Conservation (phyloP, 2,329 filamentous ascomycete species). For the Talaromyces funiculosus region DNA sequence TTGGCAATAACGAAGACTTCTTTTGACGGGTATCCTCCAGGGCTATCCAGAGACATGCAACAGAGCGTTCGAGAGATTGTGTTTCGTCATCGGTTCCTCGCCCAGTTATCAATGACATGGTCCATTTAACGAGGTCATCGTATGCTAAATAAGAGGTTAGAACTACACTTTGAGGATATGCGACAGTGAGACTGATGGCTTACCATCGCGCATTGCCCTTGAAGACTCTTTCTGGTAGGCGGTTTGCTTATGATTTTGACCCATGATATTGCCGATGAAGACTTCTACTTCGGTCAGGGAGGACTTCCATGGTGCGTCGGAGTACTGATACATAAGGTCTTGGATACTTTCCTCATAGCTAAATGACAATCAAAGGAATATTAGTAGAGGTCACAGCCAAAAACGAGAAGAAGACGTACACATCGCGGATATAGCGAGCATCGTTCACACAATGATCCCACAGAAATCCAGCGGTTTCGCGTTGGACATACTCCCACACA, state of each 20-base stretch:
- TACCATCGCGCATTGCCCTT: slow-evolving; percentile 21
- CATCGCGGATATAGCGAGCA: slow-evolving; percentile 17
- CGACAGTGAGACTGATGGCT: background rate
- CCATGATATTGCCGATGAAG: slow-evolving; percentile 53
- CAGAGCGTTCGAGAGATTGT: slow-evolving; percentile 23
- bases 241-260: slow-evolving; percentile 20
- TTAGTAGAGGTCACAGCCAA: background rate
- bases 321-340: slow-evolving; percentile 34
- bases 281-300: slow-evolving; percentile 49
- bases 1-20: background rate
- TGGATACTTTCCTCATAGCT: slow-evolving; percentile 46
- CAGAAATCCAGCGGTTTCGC: slow-evolving; percentile 20
- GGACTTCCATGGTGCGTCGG: slow-evolving; percentile 43
- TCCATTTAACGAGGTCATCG: slow-evolving; percentile 20
- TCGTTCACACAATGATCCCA: slow-evolving; percentile 20
- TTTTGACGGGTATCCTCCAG: slow-evolving; percentile 7
- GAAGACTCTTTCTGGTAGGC: slow-evolving; percentile 21
- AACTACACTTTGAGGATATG: background rate
- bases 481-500: slow-evolving; percentile 15
- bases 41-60: slow-evolving; percentile 22
- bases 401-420: slow-evolving; percentile 16
- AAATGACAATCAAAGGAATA: background rate
- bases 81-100: slow-evolving; percentile 15
- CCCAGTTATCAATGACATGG: slow-evolving; percentile 19
- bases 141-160: slow-evolving; percentile 16